phyloP scores from a whole-genome alignment of 2,329 filamentous ascomycete genomes.

The Penicillium sp. region DNA sequence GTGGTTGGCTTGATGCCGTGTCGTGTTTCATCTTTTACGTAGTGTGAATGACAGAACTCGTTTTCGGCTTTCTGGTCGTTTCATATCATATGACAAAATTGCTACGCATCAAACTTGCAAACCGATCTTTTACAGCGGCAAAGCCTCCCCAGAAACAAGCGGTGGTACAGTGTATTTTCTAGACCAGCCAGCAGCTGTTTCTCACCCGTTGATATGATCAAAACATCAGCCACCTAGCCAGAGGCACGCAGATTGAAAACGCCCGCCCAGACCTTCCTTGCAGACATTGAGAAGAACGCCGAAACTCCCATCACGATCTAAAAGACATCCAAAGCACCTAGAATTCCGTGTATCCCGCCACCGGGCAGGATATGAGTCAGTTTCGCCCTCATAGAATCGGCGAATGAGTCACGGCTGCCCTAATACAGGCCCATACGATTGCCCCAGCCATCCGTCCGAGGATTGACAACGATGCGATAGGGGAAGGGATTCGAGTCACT shows the following conservation, averaged over 20 bases:
- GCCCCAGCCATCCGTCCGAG: conserved; percentile 77
- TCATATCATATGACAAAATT: background rate
- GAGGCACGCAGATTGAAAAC: background rate
- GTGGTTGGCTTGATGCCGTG: conserved; percentile 5
- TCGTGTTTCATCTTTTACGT: conserved; percentile 1
- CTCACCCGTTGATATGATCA: background rate
- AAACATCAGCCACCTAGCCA: background rate
- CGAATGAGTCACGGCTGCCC: conserved; percentile 16
- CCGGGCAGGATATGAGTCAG: background rate
- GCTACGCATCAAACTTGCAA: background rate
- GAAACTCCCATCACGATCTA: conserved; percentile 3
- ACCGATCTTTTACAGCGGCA: background rate
- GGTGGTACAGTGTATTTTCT: background rate
- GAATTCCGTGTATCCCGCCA: conserved; percentile 8
- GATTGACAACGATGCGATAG: conserved; percentile 88
- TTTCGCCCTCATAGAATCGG: background rate
- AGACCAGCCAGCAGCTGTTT: background rate
- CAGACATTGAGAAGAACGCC: background rate
- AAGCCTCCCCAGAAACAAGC: background rate
- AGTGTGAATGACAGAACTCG: background rate
- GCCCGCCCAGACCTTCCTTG: background rate
- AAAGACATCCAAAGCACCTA: background rate
- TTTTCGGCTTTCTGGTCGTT: conserved; percentile 4
- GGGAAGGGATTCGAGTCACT: conserved; percentile 92
- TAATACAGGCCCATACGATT: conserved; percentile 76